Evolutionary conservation across 2,329 filamentous ascomycete genomes (phyloP), one percentile per base, ranked within the genome.

Genomic region (Achaetomium macrosporum): DNA sequence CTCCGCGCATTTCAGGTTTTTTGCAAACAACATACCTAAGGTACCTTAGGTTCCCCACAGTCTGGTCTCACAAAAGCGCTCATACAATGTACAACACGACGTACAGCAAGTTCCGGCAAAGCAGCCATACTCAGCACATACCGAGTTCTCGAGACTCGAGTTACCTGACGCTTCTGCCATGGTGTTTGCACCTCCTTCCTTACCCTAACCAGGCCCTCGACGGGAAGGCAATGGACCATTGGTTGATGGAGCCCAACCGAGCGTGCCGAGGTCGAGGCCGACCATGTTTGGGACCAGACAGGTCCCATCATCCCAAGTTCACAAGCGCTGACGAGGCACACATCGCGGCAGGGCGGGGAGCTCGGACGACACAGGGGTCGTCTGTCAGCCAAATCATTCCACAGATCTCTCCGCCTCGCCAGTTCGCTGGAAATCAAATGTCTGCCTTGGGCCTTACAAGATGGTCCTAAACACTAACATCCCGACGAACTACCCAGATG

Each of bases 291-390:
- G 31, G 42, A 11, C 42, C 7, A 35, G 30, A n/a, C 19, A 45
- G n/a, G n/a, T n/a, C 5, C 30, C 30, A 45, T 20, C 29, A 19
- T 45, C 16, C 42, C 16, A 6, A 17, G 12, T 17, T 15, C 16
- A 17, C 11, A 7, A 10, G 11, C n/a, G 44, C 44, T 39, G 44
- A 47, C n/a, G 25, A 13, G 29, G 30, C 16, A 12, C 31, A 10
- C 30, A 30, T 25, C 19, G 17, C 39, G 31, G 15, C 20, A 31
- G 17, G 37, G 44, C 8, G 19, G 16, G 42, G 40, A 29, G 51
- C 19, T 53, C 46, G 40, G 51, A 49, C 41, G 45, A 49, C 29
- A 35, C 51, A 53, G 39, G 45, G 41, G 33, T 19, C 33, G 9
- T 39, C 44, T 10, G 35, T n/a, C 35, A 37, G 9, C 20, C 36